phyloP scores from a whole-genome alignment of 2,329 filamentous ascomycete species.

The Sporothrix mexicana region DNA sequence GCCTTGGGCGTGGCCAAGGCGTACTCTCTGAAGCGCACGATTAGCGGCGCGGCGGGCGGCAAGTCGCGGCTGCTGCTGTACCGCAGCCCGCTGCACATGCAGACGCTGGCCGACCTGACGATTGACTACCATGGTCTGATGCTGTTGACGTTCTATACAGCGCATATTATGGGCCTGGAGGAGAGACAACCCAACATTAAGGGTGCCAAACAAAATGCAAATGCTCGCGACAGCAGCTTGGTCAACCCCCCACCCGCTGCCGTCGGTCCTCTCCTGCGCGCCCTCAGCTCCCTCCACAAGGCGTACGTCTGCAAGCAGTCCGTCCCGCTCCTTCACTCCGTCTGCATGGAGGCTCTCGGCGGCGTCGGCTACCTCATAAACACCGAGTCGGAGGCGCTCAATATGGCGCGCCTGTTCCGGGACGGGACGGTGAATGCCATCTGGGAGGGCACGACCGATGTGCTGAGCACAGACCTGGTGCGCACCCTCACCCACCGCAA shows the following conservation, averaged over 20 bases:
- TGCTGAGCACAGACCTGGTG: slow-evolving; percentile 62
- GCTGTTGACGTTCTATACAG: slow-evolving; percentile 60
- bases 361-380: slow-evolving; percentile 70
- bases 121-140: slow-evolving; percentile 62
- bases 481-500: slow-evolving; percentile 55
- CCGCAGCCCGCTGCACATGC: slow-evolving; percentile 62
- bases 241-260: slow-evolving; percentile 47
- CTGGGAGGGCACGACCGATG: slow-evolving; percentile 70
- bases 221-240: slow-evolving; percentile 38
- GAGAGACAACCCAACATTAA: slow-evolving; percentile 48
- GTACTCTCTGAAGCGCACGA: slow-evolving; percentile 62
- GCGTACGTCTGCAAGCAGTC: slow-evolving; percentile 60
- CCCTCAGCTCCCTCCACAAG: slow-evolving; percentile 66
- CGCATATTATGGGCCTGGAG: slow-evolving; percentile 59
- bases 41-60: slow-evolving; percentile 52
- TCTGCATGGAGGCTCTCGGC: slow-evolving; percentile 68
- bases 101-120: slow-evolving; percentile 62
- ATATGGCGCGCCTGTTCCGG: slow-evolving; percentile 69
- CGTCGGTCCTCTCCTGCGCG: slow-evolving; percentile 55
- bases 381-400: slow-evolving; percentile 66
- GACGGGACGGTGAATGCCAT: slow-evolving; percentile 69
- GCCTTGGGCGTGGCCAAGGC: slow-evolving; percentile 63
- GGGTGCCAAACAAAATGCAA: slow-evolving; percentile 24
- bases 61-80: slow-evolving; percentile 55
- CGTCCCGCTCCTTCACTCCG: slow-evolving; percentile 57